A percentile compares a stretch with the other conserved stretches of the same genome.
phyloP scores from a whole-genome alignment of 2,329 filamentous ascomycete genomes.

The Exophiala sp. region DNA sequence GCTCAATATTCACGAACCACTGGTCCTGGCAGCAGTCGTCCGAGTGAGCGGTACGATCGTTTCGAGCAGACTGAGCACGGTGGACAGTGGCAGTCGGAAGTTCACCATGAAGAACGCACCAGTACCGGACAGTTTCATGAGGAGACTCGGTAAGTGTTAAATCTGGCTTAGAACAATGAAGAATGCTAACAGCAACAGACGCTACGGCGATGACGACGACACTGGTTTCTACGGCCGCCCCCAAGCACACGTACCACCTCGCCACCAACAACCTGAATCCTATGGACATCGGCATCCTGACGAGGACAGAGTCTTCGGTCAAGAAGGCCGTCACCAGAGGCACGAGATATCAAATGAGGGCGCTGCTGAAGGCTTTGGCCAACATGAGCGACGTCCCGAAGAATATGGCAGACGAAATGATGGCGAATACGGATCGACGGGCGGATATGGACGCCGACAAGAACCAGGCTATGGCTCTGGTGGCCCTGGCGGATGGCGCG shows the following conservation, averaged over 20 bases:
- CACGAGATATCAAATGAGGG: slow-evolving; percentile 1
- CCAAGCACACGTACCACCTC: slow-evolving; percentile 20
- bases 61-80: slow-evolving; percentile 23
- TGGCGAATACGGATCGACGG: slow-evolving; percentile 6
- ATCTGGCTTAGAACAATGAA: neutral
- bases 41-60: slow-evolving; percentile 22
- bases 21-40: slow-evolving; percentile 12
- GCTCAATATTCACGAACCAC: slow-evolving; percentile 34
- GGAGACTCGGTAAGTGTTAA: slow-evolving; percentile 18
- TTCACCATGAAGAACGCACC: slow-evolving; percentile 22
- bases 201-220: slow-evolving; percentile 22
- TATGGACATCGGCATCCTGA: slow-evolving; percentile 5
- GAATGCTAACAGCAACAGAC: slow-evolving; percentile 3
- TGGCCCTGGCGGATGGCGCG: neutral
- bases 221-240: slow-evolving; percentile 15
- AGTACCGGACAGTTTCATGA: slow-evolving; percentile 15
- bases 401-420: slow-evolving; percentile 20
- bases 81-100: slow-evolving; percentile 14
- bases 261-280: slow-evolving; percentile 18
- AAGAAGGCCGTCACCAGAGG: slow-evolving; percentile 5
- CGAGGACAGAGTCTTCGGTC: slow-evolving; percentile 5
- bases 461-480: neutral
- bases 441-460: slow-evolving; percentile 10
- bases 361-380: slow-evolving; percentile 4
- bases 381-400: slow-evolving; percentile 12